Evolutionary conservation across 176 grass and related monocot species (phyloP).

Genomic region (Triticum dicoccoides): DNA sequence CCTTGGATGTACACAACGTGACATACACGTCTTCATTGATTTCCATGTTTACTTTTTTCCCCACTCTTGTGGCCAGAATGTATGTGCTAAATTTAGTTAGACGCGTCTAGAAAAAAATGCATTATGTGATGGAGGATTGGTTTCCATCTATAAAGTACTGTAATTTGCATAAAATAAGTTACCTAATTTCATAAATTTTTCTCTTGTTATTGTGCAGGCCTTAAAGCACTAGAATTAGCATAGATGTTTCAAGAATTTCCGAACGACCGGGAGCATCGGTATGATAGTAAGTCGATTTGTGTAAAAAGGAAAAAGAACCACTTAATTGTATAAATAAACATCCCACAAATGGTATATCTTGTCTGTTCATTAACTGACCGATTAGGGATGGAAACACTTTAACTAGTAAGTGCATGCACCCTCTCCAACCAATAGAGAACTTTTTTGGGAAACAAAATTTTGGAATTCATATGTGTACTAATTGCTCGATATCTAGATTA

Average conservation of each 20-base stretch:
- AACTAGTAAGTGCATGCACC: no score
- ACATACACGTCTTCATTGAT: background rate
- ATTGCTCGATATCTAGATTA: background rate
- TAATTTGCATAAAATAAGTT: background rate
- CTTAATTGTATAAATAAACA: background rate
- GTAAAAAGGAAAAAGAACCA: background rate
- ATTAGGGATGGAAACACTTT: background rate
- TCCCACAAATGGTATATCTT: background rate
- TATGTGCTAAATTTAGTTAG: no score
- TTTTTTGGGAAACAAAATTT: background rate
- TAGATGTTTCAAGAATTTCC: background rate
- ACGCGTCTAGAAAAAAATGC: background rate
- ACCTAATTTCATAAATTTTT: background rate
- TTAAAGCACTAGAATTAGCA: background rate
- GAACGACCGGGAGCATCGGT: background rate
- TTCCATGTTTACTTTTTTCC: background rate
- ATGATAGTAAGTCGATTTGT: background rate
- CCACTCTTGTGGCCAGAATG: no score
- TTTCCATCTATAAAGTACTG: background rate
- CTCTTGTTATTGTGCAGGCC: background rate
- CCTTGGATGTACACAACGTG: background rate
- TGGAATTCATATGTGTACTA: background rate
- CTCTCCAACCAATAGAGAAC: no score
- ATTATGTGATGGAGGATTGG: no score
- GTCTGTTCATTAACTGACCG: background rate